phyloP scores from a whole-genome alignment of 164 flowering plant genomes.

The Nymphaea colorata region DNA sequence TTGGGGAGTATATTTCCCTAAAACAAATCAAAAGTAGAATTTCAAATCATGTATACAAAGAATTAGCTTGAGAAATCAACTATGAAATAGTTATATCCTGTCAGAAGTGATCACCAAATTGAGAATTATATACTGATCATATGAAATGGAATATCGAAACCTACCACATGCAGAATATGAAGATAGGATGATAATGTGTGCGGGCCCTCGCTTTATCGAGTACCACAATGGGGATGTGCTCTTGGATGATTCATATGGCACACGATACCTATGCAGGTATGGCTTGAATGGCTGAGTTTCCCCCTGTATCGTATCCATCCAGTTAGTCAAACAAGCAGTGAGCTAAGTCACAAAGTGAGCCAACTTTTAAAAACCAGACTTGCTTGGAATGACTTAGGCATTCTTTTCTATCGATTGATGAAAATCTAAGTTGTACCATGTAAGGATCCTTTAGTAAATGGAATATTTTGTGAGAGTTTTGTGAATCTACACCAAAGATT shows the following conservation, averaged over 20 bases:
- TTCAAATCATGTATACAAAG: no score
- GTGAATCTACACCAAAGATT: no score
- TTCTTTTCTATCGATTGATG: not conserved
- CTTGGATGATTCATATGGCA: slow-evolving; percentile 43
- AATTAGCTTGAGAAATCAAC: no score
- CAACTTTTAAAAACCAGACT: not conserved
- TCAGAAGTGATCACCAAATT: no score
- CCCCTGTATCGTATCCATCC: slow-evolving; percentile 30
- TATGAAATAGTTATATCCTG: no score
- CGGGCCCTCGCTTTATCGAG: slow-evolving; percentile 79
- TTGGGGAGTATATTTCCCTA: slow-evolving; percentile 67
- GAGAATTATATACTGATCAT: no score
- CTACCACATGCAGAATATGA: slow-evolving; percentile 74
- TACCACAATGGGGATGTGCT: slow-evolving; percentile 70
- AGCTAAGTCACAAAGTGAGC: not conserved
- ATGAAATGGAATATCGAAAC: not conserved
- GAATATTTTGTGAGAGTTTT: no score
- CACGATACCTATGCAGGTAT: slow-evolving; percentile 34
- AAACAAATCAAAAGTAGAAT: not conserved
- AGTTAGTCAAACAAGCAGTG: not conserved
- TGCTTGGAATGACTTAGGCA: not conserved
- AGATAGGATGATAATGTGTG: slow-evolving; percentile 63
- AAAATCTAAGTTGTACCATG: no score
- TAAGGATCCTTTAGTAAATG: not conserved
- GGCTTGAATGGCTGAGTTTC: slow-evolving; percentile 67